Conservation (phyloP, 352 stramenopile genomes). For the Phytopythium boreale region DNA sequence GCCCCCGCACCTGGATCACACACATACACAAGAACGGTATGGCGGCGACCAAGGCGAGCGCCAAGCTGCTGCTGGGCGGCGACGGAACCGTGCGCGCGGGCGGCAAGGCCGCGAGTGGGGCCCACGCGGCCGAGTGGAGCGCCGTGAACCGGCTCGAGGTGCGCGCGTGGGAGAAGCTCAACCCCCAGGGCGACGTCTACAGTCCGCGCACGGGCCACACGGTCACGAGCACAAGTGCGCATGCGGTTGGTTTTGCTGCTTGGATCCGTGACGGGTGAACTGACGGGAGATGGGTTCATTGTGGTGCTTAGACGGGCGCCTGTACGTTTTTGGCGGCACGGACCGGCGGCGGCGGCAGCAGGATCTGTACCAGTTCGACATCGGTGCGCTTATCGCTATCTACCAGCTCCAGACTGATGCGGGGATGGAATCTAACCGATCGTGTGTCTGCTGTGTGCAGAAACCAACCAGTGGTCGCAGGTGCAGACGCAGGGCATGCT, state of each 20-base stretch:
- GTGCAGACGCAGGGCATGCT: constrained; percentile 62
- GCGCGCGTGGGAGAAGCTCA: constrained; percentile 71
- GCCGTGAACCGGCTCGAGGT: constrained; percentile 48
- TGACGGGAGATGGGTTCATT: constrained; percentile 8
- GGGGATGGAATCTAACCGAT: neutral
- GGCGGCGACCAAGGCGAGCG: constrained; percentile 1
- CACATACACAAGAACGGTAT: neutral
- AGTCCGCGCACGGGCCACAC: constrained; percentile 84
- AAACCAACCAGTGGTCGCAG: constrained; percentile 66
- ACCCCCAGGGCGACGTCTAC: constrained; percentile 75
- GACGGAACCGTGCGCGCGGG: neutral
- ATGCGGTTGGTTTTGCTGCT: neutral
- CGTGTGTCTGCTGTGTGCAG: constrained; percentile 5
- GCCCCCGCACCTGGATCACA: neutral
- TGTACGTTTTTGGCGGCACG: constrained; percentile 88
- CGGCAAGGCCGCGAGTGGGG: constrained; percentile 2
- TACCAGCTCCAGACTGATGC: neutral
- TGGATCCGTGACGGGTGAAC: neutral
- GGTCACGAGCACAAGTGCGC: constrained; percentile 68
- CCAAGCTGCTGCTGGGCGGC: neutral
- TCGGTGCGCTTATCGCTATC: constrained; percentile 25
- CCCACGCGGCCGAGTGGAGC: constrained; percentile 3
- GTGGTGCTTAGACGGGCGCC: constrained; percentile 35
- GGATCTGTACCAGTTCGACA: constrained; percentile 85
- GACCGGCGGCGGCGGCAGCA: constrained; percentile 76